Evolutionary conservation across 192 early-diverging fungal genomes (phyloP).

Genomic region (Kappamyces sp.): DNA sequence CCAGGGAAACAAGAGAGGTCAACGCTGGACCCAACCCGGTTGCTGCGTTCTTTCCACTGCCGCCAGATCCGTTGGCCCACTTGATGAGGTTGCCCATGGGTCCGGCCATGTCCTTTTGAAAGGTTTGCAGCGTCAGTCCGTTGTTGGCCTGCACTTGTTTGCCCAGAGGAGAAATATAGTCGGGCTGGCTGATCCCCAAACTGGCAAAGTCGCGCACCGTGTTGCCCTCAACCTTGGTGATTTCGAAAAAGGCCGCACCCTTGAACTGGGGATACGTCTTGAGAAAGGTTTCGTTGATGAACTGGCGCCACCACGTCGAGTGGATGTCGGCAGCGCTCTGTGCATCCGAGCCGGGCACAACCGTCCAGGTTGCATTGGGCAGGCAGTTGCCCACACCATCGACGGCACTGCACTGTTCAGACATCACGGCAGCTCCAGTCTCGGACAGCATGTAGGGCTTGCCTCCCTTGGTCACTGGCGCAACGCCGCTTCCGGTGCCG

Average conservation of each 20-base stretch:
- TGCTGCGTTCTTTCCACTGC: too few relatives aligned
- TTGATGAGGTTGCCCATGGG: neutral
- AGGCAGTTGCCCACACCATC: conserved; percentile 4
- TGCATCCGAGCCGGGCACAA: neutral
- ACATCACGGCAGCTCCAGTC: conserved; percentile 11
- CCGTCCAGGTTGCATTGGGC: conserved; percentile 8
- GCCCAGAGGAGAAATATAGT: conserved; percentile 3
- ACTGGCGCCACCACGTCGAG: conserved; percentile 39
- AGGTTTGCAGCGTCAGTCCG: neutral
- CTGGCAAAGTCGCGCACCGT: conserved; percentile 31
- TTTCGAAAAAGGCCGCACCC: conserved; percentile 33
- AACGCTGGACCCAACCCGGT: too few relatives aligned
- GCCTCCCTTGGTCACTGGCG: conserved; percentile 15
- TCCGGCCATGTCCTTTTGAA: neutral
- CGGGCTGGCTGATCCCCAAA: conserved; percentile 15
- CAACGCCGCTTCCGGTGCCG: conserved; percentile 18
- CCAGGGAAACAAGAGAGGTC: conserved; percentile 19
- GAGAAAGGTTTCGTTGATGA: conserved; percentile 25
- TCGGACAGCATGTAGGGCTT: conserved; percentile 44
- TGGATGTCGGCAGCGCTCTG: conserved; percentile 32
- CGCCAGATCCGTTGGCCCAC: neutral
- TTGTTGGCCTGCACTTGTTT: neutral
- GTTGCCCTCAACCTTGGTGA: conserved; percentile 33
- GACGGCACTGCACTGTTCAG: too few relatives aligned
- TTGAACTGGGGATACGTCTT: conserved; percentile 30